phyloP scores from a whole-genome alignment of 192 early-diverging fungal species.

The Umbelopsis isabellina region DNA sequence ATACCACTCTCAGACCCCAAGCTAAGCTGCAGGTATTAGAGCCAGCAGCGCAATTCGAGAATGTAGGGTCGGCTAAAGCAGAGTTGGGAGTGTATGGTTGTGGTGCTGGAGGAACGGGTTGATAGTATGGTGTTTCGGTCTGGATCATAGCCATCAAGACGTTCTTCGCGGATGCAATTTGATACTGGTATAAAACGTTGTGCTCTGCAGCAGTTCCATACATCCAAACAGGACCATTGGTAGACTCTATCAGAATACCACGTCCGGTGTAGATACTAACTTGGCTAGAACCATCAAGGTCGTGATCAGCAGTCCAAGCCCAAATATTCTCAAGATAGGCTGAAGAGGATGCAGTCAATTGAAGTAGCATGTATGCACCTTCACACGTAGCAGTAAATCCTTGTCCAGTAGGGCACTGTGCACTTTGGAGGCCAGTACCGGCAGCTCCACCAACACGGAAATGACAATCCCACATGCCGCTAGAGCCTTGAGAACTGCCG shows the following conservation, averaged over 20 bases:
- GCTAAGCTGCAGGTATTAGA: conserved; percentile 35
- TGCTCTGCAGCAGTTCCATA: conserved; percentile 45
- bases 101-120: conserved; percentile 34
- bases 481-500: conserved; percentile 21
- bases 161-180: conserved; percentile 37
- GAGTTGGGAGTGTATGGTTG: conserved; percentile 30
- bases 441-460: conserved; percentile 44
- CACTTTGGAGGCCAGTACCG: conserved; percentile 32
- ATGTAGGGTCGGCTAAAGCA: background rate
- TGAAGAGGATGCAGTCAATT: conserved; percentile 36
- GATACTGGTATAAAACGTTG: conserved; percentile 47
- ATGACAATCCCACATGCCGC: conserved; percentile 48
- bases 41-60: conserved; percentile 8
- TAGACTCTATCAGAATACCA: conserved; percentile 42
- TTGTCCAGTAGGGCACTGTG: conserved; percentile 25
- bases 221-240: conserved; percentile 40
- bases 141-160: conserved; percentile 45
- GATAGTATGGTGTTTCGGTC: conserved; percentile 49
- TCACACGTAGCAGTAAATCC: conserved; percentile 6
- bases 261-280: conserved; percentile 46
- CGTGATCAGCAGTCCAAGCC: conserved; percentile 52
- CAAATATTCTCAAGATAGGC: conserved; percentile 48
- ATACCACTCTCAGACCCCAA: conserved; percentile 40
- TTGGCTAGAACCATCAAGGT: conserved; percentile 36
- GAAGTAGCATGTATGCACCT: conserved; percentile 34